Evolutionary conservation across 2,329 filamentous ascomycete species (phyloP), one percentile per base, ranked within the genome.

Genomic region (Aureobasidium sp.): DNA sequence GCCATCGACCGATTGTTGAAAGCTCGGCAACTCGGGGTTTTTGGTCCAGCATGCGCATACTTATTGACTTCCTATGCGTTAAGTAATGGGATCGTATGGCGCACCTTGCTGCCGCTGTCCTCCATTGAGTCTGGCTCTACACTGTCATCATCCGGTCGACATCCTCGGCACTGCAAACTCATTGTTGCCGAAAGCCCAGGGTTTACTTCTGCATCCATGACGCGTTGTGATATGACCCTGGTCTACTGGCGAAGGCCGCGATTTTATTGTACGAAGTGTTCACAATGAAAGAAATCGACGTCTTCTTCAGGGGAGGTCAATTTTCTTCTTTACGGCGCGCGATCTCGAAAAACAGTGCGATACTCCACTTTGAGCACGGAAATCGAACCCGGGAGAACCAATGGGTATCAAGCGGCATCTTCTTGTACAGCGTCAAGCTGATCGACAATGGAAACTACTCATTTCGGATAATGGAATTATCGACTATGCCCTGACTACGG

Each of bases 321-420:
- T 58, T 58, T 58, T 48, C 32, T 12, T 48, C 12, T 29, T 58
- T 58, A 44, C 34, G 42, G 37, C 42, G 29, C 42, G 27, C 41
- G 55, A 58, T 58, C 42, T 58, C 39, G 42, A 48, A 37, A 34
- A 48, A 37, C 42, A 57, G 41, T 48, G 29, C 42, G 42, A 48
- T 57, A 58, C 55, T 58, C 55, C 55, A 48, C 55, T 58, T 58
- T 58, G 42, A 37, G 34, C 44, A 36, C 55, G 42, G 55, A 32
- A 58, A 58, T 58, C 55, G 55, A 57, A 39, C 29, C 34, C 26
- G 12, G 29, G 9, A 48, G 41, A 39, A 32, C 55, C 55, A 58
- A 58, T 58, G 44, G 42, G 42, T 27, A 47, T 26, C 41, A n/a
- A 29, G 55, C 55, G 55, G 55, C 55, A 58, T 48, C 20, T 32